Evolutionary conservation across 2,329 filamentous ascomycete species (phyloP).

Genomic region (Colletotrichum magnum): DNA sequence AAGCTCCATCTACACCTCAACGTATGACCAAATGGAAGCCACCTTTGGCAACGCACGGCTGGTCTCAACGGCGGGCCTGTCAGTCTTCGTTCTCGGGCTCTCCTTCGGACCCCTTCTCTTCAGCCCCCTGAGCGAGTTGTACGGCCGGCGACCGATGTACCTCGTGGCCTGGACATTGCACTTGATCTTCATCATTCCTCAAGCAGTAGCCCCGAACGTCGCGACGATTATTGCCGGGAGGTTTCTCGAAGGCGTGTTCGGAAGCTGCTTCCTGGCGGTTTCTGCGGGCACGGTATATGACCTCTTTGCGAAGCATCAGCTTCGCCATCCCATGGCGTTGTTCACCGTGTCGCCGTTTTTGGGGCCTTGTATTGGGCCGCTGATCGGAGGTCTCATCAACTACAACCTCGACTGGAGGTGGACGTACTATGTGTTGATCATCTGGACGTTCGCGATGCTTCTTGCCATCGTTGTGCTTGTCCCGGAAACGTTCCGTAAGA

Average conservation of each 20-base stretch:
- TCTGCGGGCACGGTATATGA: slow-evolving; percentile 90
- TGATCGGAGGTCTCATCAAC: slow-evolving; percentile 88
- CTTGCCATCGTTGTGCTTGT: slow-evolving; percentile 77
- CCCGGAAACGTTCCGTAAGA: slow-evolving; percentile 75
- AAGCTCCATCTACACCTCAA: slow-evolving; percentile 88
- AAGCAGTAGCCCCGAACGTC: slow-evolving; percentile 84
- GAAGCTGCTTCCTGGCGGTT: slow-evolving; percentile 78
- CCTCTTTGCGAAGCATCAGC: slow-evolving; percentile 76
- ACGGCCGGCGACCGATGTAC: slow-evolving; percentile 87
- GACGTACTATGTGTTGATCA: slow-evolving; percentile 87
- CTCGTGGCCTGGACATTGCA: slow-evolving; percentile 82
- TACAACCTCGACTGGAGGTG: slow-evolving; percentile 81
- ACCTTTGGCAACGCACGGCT: slow-evolving; percentile 81
- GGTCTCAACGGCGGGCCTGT: slow-evolving; percentile 84
- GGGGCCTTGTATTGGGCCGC: slow-evolving; percentile 71
- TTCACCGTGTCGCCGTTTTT: slow-evolving; percentile 77
- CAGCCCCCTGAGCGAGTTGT: slow-evolving; percentile 80
- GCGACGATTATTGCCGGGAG: slow-evolving; percentile 81
- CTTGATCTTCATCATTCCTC: slow-evolving; percentile 84
- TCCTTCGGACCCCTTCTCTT: slow-evolving; percentile 73
- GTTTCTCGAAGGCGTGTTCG: slow-evolving; percentile 82
- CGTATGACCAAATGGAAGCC: slow-evolving; percentile 80
- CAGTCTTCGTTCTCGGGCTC: slow-evolving; percentile 84
- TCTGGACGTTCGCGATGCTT: slow-evolving; percentile 79
- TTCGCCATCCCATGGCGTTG: slow-evolving; percentile 86